phyloP scores from a whole-genome alignment of 257 asterid species.

The Asclepias syriaca region DNA sequence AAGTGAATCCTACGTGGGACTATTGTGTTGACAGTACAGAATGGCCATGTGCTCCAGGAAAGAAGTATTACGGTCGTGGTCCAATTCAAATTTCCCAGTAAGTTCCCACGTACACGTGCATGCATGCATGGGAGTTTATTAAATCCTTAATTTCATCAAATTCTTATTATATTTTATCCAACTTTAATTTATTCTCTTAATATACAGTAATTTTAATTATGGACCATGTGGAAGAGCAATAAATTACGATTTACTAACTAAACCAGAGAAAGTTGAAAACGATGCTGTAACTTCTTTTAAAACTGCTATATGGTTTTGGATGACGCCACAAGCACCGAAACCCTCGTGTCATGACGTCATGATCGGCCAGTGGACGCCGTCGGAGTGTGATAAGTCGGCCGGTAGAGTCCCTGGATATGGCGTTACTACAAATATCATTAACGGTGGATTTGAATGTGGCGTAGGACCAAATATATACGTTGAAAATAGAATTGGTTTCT shows the following conservation, averaged over 20 bases:
- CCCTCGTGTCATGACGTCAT: slow-evolving; percentile 30
- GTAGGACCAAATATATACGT: slow-evolving; percentile 8
- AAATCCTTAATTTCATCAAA: too few relatives aligned
- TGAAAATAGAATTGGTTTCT: slow-evolving; percentile 29
- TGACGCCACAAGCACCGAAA: slow-evolving; percentile 30
- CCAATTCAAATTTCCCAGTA: slow-evolving; percentile 8
- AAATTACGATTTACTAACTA: slow-evolving; percentile 12
- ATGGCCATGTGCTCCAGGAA: slow-evolving; percentile 26
- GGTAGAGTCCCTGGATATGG: slow-evolving; percentile 33
- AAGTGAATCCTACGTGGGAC: slow-evolving; percentile 8
- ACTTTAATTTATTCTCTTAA: too few relatives aligned
- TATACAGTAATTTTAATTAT: slow-evolving; percentile 33
- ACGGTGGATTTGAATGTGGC: slow-evolving; percentile 35
- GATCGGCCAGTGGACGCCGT: slow-evolving; percentile 28
- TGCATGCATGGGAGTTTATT: too few relatives aligned
- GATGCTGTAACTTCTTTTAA: slow-evolving; percentile 26
- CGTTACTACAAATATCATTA: slow-evolving; percentile 29
- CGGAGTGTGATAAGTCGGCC: slow-evolving; percentile 15
- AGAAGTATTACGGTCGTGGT: slow-evolving; percentile 24
- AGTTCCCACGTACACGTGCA: too few relatives aligned
- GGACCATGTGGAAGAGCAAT: slow-evolving; percentile 29
- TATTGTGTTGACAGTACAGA: slow-evolving; percentile 16
- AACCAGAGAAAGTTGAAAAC: slow-evolving; percentile 28
- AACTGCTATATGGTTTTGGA: slow-evolving; percentile 39
- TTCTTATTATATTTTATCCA: too few relatives aligned